phyloP scores from a whole-genome alignment of 495 filamentous ascomycete genomes.

The Cenococcum geophilum region DNA sequence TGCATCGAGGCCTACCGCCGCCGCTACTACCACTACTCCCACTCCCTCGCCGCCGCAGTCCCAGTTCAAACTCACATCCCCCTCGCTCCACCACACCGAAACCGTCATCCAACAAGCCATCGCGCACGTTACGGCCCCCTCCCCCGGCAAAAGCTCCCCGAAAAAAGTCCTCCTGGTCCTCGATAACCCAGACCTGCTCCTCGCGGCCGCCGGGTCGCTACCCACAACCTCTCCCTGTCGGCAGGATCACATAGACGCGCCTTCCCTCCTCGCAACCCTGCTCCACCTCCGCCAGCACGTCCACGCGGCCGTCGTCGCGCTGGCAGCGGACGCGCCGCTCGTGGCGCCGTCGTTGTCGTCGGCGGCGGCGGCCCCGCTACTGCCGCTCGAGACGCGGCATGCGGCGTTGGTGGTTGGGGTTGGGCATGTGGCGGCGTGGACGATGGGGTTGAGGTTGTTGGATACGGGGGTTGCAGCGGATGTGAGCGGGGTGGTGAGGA shows the following conservation, averaged over 20 bases:
- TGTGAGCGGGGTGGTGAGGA: slow-evolving; percentile 80
- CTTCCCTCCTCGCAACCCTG: slow-evolving; percentile 8
- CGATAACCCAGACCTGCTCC: slow-evolving; percentile 49
- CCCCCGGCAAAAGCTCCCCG: not conserved
- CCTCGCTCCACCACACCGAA: slow-evolving; percentile 14
- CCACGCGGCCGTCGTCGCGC: slow-evolving; percentile 57
- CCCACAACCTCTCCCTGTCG: slow-evolving; percentile 1
- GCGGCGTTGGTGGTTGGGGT: slow-evolving; percentile 60
- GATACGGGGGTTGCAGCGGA: slow-evolving; percentile 83
- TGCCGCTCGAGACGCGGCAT: slow-evolving; percentile 65
- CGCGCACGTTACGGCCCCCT: slow-evolving; percentile 8
- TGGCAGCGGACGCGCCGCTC: slow-evolving; percentile 53
- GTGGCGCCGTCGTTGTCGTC: slow-evolving; percentile 40
- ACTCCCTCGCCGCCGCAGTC: slow-evolving; percentile 60
- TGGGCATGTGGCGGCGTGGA: slow-evolving; percentile 65
- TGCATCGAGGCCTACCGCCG: slow-evolving; percentile 84
- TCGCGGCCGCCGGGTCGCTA: slow-evolving; percentile 42
- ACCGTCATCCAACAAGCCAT: slow-evolving; percentile 17
- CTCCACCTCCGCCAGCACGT: slow-evolving; percentile 39
- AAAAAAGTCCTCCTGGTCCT: slow-evolving; percentile 41
- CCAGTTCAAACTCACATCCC: slow-evolving; percentile 16
- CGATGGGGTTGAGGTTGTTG: slow-evolving; percentile 65
- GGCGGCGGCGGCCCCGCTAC: too few species aligned
- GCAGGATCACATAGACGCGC: not conserved
- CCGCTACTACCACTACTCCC: too few species aligned